Base-by-base conservation (phyloP, 345 rosid species). In the Triadica sebifera region DNA sequence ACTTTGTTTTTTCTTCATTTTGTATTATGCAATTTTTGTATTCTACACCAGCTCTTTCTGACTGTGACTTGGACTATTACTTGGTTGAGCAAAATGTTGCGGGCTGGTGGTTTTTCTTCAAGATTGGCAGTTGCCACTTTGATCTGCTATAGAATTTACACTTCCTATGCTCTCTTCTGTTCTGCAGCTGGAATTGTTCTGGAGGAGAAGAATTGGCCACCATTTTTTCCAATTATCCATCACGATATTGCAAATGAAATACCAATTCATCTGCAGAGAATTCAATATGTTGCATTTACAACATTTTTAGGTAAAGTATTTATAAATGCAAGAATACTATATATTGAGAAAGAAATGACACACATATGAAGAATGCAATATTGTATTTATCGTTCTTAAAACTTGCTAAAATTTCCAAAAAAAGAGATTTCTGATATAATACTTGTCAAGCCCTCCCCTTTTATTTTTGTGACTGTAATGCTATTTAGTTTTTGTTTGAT, bases 201-300 rank as follows among this genome's bases (percentile, higher is more conserved):
- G 45, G 83, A 80, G 74, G 79, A 76, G 74, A 80, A 80, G 72
- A 80, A 80, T 39, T 80, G 83, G 83, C 83, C 83, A 3, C 72
- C 80, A n/a, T 80, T 80, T 41, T 80, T 80, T 45, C 83, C 83
- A 19, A 76, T 80, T 56, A 76, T 80, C 75, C 83, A 80, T 49
- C 83, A 80, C 56, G 83, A 80, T 38, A 76, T 80, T 38, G 74
- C 80, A 52, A 72, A 73, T 49, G 83, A 80, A 55, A 80, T 80
- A 61, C 83, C 80, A 34, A 34, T 72, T 55, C 80, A 80, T 67
- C 80, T 80, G 25, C 83, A 80, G 29, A 72, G 77, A 69, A 24
- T 76, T 49, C 83, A 80, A 65, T 76, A 80, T 68, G 83, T 72
- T 80, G 83, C 83, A 13, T 76, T 80, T 53, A 60, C 83, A 46